phyloP scores from a whole-genome alignment of 177 flowering plant genomes.

The Vitis hybrid region DNA sequence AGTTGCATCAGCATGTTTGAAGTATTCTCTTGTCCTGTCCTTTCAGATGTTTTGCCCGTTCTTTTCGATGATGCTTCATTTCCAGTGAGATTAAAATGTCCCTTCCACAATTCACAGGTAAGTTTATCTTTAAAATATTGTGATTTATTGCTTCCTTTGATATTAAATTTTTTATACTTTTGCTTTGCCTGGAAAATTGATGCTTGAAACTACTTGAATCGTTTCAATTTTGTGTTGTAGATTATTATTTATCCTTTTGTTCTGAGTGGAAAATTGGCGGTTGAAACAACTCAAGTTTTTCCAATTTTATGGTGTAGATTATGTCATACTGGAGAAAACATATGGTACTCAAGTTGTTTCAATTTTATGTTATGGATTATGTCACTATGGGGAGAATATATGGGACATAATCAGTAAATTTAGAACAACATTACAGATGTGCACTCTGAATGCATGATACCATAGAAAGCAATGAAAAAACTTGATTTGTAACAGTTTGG shows the following conservation, averaged over 20 bases:
- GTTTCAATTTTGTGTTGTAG: neutral
- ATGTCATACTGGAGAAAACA: neutral
- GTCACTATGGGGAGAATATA: too few species aligned
- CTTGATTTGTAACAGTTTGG: too few species aligned
- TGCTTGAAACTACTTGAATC: too few species aligned
- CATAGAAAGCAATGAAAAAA: too few species aligned
- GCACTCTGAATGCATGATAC: too few species aligned
- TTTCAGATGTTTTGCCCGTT: constrained; percentile 30
- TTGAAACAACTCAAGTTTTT: neutral
- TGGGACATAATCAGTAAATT: too few species aligned
- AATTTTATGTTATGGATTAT: too few species aligned
- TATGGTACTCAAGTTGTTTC: too few species aligned
- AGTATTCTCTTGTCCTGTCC: neutral
- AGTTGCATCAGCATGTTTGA: neutral
- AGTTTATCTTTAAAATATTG: constrained; percentile 1
- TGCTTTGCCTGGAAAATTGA: too few species aligned
- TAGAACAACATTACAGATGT: too few species aligned
- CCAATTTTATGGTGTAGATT: neutral
- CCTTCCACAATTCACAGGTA: constrained; percentile 17
- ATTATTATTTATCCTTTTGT: neutral
- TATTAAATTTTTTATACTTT: too few species aligned
- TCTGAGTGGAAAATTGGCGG: neutral
- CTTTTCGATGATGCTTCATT: constrained; percentile 20
- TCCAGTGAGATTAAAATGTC: constrained; percentile 15
- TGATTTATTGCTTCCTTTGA: neutral